Conservation (phyloP, 2,329 filamentous ascomycete species). For the Fusarium piperis region DNA sequence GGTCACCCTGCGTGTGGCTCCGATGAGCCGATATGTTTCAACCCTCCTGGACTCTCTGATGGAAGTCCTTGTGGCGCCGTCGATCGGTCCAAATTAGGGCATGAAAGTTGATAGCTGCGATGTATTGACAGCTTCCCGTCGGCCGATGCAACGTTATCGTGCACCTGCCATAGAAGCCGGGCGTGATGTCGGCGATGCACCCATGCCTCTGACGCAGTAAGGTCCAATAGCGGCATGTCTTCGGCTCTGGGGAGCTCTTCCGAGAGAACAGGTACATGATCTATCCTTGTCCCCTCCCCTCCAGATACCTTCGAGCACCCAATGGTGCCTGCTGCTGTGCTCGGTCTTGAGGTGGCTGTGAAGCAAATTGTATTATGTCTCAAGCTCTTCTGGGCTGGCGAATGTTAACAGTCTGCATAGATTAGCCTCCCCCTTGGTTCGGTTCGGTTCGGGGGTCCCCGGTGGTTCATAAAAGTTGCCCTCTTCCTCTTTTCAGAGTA, state of each 20-base stretch:
- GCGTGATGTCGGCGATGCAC: neutral
- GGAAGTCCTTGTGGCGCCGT: neutral
- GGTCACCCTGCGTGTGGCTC: neutral
- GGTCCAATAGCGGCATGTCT: neutral
- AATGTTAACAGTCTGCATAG: neutral
- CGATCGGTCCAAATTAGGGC: neutral
- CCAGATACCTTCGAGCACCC: neutral
- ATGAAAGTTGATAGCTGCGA: neutral
- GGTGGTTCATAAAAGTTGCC: neutral
- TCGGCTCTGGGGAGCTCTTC: neutral
- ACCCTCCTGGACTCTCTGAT: neutral
- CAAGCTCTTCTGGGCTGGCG: neutral
- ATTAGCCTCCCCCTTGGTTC: neutral
- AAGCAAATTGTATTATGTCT: neutral
- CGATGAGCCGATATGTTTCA: neutral
- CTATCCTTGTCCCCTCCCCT: neutral
- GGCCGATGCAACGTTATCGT: neutral
- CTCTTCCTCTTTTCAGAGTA: neutral
- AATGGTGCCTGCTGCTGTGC: neutral
- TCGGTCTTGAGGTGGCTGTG: neutral
- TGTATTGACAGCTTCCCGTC: neutral
- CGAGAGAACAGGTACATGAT: neutral
- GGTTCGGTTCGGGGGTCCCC: neutral
- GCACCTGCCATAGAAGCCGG: neutral
- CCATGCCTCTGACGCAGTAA: neutral